phyloP scores from a whole-genome alignment of 2,329 filamentous ascomycete species.

The Exophiala dermatitidis region DNA sequence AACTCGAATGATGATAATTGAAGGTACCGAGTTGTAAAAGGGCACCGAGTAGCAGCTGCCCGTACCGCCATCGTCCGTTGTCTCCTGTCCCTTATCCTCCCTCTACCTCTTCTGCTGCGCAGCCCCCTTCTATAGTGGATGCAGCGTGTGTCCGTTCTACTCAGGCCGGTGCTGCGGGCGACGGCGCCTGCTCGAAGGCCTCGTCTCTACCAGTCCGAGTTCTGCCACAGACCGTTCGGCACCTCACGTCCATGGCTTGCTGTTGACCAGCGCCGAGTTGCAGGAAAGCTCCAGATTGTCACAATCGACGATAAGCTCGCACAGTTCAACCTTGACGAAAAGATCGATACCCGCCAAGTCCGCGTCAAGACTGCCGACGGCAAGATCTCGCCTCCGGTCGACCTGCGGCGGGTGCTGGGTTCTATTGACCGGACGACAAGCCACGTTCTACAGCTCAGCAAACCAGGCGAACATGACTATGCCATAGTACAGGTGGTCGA shows the following conservation, averaged over 20 bases:
- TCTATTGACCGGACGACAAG: slow-evolving; percentile 45
- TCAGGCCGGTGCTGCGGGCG: slow-evolving; percentile 11
- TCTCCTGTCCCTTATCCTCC: neutral
- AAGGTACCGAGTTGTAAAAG: neutral
- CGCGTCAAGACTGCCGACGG: slow-evolving; percentile 17
- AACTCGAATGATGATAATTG: no score
- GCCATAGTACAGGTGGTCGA: slow-evolving; percentile 67
- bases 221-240: neutral
- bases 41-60: no score
- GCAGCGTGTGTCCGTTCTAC: slow-evolving; percentile 7
- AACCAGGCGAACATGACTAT: slow-evolving; percentile 31
- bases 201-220: neutral
- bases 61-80: neutral
- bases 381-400: slow-evolving; percentile 17
- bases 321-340: slow-evolving; percentile 22
- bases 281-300: slow-evolving; percentile 12
- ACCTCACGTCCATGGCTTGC: slow-evolving; percentile 1
- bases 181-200: slow-evolving; percentile 1
- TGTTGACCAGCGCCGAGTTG: slow-evolving; percentile 4
- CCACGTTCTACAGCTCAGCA: slow-evolving; percentile 46
- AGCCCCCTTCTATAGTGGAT: slow-evolving; percentile 5
- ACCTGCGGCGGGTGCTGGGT: slow-evolving; percentile 31
- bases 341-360: slow-evolving; percentile 18
- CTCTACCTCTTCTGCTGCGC: neutral
- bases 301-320: slow-evolving; percentile 21